A percentile compares a stretch with the other conserved stretches of the same genome.
Conservation (phyloP, 345 rosid species). For the Populus davidiana region DNA sequence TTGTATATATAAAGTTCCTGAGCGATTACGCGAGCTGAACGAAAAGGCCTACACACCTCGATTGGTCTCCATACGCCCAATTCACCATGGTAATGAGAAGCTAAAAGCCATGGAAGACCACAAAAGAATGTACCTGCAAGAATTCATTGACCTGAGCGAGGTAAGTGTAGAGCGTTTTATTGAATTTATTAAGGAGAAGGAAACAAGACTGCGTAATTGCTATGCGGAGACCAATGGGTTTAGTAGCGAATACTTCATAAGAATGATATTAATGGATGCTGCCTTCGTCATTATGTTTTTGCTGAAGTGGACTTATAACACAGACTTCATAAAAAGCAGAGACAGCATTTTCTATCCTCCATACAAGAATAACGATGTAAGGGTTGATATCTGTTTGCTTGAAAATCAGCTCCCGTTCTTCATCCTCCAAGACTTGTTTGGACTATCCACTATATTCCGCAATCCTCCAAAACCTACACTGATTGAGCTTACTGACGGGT, state of each 20-base stretch:
- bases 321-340: no score
- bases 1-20: conserved; percentile 13
- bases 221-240: not conserved
- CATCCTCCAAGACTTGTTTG: not conserved
- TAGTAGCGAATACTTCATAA: not conserved
- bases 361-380: no score
- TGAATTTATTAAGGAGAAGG: not conserved
- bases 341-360: no score
- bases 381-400: no score
- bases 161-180: not conserved
- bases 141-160: not conserved
- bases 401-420: no score
- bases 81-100: not conserved
- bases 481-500: not conserved
- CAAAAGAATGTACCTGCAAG: not conserved
- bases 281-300: conserved; percentile 1
- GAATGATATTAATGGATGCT: conserved; percentile 7
- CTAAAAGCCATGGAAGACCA: conserved; percentile 8
- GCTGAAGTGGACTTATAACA: not conserved
- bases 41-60: not conserved
- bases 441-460: no score
- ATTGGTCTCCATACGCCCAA: not conserved
- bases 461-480: not conserved
- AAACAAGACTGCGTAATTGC: not conserved
- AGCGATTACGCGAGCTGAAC: not conserved